Percentiles rank a stretch among this genome's conserved stretches.
These are phyloP conservation scores for Aspergillus bombycis DNA, from an alignment of 2,329 filamentous ascomycete species.

Conservation along the genomic window DNA sequence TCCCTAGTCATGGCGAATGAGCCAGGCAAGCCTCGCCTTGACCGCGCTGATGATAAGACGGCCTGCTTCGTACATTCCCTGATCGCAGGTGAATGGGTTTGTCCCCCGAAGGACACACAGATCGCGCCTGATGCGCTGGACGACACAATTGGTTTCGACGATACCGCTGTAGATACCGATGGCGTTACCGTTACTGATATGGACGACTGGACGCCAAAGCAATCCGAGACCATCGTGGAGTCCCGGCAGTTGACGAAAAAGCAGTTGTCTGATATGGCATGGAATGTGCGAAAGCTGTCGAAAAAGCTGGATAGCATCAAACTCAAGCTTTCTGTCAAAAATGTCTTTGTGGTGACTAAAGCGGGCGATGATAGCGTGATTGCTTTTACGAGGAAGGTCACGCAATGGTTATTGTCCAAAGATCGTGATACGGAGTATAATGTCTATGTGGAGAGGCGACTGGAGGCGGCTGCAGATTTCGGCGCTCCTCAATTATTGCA, in stretches of 20 bases:
- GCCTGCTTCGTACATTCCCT: slow-evolving; percentile 66
- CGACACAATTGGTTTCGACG: slow-evolving; percentile 21
- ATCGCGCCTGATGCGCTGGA: slow-evolving; percentile 15
- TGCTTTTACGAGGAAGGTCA: slow-evolving; percentile 73
- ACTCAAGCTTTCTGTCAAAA: slow-evolving; percentile 78
- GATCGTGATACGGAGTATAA: slow-evolving; percentile 70
- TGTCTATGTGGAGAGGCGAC: slow-evolving; percentile 78
- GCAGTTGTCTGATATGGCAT: slow-evolving; percentile 94
- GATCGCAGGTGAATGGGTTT: slow-evolving; percentile 47
- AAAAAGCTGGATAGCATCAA: slow-evolving; percentile 82
- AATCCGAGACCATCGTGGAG: slow-evolving; percentile 51
- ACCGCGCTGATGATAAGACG: slow-evolving; percentile 45
- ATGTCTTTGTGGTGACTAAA: slow-evolving; percentile 88
- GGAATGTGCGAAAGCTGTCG: slow-evolving; percentile 88
- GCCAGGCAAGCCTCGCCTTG: slow-evolving; percentile 40
- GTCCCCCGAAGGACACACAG: slow-evolving; percentile 9
- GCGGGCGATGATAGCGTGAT: slow-evolving; percentile 84
- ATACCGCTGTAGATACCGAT: slow-evolving; percentile 25
- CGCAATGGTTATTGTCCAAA: slow-evolving; percentile 76
- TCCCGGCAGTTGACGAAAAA: slow-evolving; percentile 89
- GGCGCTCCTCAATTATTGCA: slow-evolving; percentile 69
- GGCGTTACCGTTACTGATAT: slow-evolving; percentile 29
- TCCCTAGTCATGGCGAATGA: slow-evolving; percentile 56
- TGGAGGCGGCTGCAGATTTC: slow-evolving; percentile 73
- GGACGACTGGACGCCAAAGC: slow-evolving; percentile 26